A percentile compares a stretch with the other conserved stretches of the same genome.
Evolutionary conservation across 83 land plant genomes (phyloP).

Genomic region (Picea mariana): DNA sequence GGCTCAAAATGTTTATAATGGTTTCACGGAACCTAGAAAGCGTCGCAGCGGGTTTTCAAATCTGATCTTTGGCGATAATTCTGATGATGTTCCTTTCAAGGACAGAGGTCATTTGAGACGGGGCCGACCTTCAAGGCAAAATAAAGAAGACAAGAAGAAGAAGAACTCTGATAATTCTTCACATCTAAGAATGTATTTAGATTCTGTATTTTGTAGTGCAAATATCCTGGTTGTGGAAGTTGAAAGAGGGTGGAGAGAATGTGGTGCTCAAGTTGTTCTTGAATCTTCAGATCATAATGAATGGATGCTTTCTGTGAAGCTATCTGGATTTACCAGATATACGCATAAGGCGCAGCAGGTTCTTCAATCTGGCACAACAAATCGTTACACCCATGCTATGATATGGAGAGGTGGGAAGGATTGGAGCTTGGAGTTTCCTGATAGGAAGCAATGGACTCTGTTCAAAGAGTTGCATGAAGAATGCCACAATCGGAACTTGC

Average conservation of each 20-base stretch:
- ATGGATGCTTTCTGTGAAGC: slow-evolving; percentile 55
- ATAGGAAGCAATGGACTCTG: slow-evolving; percentile 71
- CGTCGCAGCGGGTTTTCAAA: slow-evolving; percentile 54
- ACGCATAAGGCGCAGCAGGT: slow-evolving; percentile 55
- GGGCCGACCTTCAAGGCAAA: slow-evolving; percentile 45
- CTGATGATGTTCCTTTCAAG: slow-evolving; percentile 33
- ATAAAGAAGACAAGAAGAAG: slow-evolving; percentile 35
- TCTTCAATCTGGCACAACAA: slow-evolving; percentile 64
- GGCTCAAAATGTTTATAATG: slow-evolving; percentile 24
- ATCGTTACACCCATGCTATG: slow-evolving; percentile 79
- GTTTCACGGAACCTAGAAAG: slow-evolving; percentile 41
- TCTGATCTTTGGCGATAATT: slow-evolving; percentile 29
- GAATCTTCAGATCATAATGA: slow-evolving; percentile 59
- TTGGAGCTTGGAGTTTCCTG: slow-evolving; percentile 79
- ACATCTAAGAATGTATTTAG: slow-evolving; percentile 20
- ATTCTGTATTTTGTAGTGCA: slow-evolving; percentile 51
- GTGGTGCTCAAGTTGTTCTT: slow-evolving; percentile 50
- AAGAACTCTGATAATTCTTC: slow-evolving; percentile 23
- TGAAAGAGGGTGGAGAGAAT: slow-evolving; percentile 69
- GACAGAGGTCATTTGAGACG: slow-evolving; percentile 29
- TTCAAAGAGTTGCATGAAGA: slow-evolving; percentile 84
- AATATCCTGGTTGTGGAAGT: slow-evolving; percentile 51
- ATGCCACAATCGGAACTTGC: slow-evolving; percentile 69
- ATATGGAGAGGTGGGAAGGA: slow-evolving; percentile 91
- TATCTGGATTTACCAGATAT: slow-evolving; percentile 47